These are phyloP conservation scores for Penicillium nordicum DNA, from an alignment of 2,329 filamentous ascomycete species.

Conservation along the genomic window DNA sequence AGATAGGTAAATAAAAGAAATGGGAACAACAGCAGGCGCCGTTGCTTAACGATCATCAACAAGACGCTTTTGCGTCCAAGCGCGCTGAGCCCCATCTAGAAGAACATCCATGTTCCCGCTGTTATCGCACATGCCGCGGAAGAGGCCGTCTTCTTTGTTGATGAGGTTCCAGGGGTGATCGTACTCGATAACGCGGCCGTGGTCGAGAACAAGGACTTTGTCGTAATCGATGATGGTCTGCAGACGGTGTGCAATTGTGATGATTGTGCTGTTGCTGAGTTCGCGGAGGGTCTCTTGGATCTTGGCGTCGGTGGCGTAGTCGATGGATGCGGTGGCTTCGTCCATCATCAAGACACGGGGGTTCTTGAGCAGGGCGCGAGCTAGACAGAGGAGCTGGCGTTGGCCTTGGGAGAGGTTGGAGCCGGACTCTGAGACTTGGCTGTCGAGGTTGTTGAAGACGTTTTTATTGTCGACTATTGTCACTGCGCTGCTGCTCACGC, in stretches of 20 bases:
- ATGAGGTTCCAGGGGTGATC: constrained; percentile 85
- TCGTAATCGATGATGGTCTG: constrained; percentile 98
- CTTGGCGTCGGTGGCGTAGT: constrained; percentile 91
- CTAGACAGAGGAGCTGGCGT: constrained; percentile 88
- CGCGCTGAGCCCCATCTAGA: constrained; percentile 52
- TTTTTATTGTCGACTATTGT: constrained; percentile 75
- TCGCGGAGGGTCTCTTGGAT: constrained; percentile 97
- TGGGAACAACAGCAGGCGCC: not conserved
- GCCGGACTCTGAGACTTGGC: constrained; percentile 81
- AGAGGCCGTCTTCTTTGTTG: constrained; percentile 63
- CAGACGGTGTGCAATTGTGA: constrained; percentile 92
- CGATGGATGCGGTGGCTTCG: constrained; percentile 94
- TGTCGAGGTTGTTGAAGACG: constrained; percentile 82
- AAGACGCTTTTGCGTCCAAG: constrained; percentile 47
- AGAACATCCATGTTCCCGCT: constrained; percentile 61
- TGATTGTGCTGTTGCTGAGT: constrained; percentile 79
- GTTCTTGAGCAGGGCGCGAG: constrained; percentile 83
- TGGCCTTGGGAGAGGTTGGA: constrained; percentile 95
- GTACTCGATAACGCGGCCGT: constrained; percentile 81
- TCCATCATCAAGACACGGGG: constrained; percentile 98
- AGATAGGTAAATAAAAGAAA: not conserved
- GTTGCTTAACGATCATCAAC: constrained; percentile 40
- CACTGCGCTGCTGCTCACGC: constrained; percentile 18
- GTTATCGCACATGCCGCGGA: constrained; percentile 66
- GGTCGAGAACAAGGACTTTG: constrained; percentile 91